Percentiles rank a stretch among this genome's conserved stretches.
These are phyloP conservation scores for Metschnikowia kunwiensis DNA, from an alignment of 805 yeast species.

Conservation along the genomic window DNA sequence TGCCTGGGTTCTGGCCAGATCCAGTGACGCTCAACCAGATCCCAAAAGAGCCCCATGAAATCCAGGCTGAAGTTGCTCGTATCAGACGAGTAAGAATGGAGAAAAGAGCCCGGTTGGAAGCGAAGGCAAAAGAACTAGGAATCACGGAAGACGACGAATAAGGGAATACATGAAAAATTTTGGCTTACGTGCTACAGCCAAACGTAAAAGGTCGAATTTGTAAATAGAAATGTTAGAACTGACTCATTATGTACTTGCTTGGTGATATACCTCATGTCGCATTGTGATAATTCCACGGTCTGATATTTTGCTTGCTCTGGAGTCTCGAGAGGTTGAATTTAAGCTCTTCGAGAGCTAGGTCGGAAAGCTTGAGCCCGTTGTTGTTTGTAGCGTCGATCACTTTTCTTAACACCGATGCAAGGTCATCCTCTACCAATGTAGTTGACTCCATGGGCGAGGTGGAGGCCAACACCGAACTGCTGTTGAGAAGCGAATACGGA, in stretches of 20 bases:
- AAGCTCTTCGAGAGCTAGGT: constrained; percentile 27
- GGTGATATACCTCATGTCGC: too few relatives aligned
- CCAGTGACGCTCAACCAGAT: constrained; percentile 86
- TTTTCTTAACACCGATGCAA: constrained; percentile 14
- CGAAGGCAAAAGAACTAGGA: constrained; percentile 67
- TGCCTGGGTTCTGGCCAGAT: constrained; percentile 97
- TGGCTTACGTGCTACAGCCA: too few relatives aligned
- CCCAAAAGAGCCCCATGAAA: constrained; percentile 90
- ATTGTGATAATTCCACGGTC: constrained; percentile 1
- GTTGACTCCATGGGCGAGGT: background rate
- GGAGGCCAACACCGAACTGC: background rate
- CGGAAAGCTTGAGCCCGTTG: constrained; percentile 18
- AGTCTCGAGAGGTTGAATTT: constrained; percentile 21
- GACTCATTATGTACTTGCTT: too few relatives aligned
- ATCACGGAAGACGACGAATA: constrained; percentile 44
- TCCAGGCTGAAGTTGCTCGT: constrained; percentile 86
- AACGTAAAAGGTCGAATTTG: background rate
- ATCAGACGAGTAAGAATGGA: constrained; percentile 73
- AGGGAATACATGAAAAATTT: background rate
- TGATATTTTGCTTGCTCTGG: constrained; percentile 7
- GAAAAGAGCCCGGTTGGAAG: constrained; percentile 71
- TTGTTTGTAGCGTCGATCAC: constrained; percentile 22
- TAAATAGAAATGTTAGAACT: background rate
- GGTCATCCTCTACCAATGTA: constrained; percentile 13
- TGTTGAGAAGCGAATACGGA: constrained; percentile 6